Percentiles rank a stretch among this genome's conserved stretches.
Conservation (phyloP, 768 basidiomycete genomes). For the Mycena haematopus region DNA sequence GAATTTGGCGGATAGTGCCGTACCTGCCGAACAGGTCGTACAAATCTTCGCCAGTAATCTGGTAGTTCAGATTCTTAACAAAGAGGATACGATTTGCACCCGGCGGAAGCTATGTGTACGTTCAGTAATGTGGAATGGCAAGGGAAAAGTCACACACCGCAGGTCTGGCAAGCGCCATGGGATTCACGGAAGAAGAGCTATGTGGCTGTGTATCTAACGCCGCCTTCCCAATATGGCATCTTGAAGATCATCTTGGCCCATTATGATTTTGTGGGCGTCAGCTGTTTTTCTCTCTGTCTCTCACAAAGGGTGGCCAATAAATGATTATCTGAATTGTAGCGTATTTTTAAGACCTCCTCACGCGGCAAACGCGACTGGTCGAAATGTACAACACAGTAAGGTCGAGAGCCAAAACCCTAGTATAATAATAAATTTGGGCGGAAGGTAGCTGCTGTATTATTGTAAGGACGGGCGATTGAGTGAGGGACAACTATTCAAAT, state of each 20-base stretch:
- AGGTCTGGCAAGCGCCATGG: slow-evolving; percentile 74
- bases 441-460: too few relatives aligned
- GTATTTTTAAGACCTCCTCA: too few relatives aligned
- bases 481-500: not conserved
- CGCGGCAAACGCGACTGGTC: too few relatives aligned
- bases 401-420: too few relatives aligned
- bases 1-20: slow-evolving; percentile 94
- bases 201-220: slow-evolving; percentile 1
- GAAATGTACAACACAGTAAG: too few relatives aligned
- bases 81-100: slow-evolving; percentile 93
- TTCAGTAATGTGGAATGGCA: slow-evolving; percentile 6
- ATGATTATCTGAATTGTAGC: too few relatives aligned
- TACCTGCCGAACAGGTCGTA: slow-evolving; percentile 98
- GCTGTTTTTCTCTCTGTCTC: too few relatives aligned
- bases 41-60: slow-evolving; percentile 90
- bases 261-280: too few relatives aligned
- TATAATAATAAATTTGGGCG: too few relatives aligned
- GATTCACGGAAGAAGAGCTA: slow-evolving; percentile 1
- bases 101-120: slow-evolving; percentile 71
- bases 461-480: too few relatives aligned
- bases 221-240: slow-evolving; percentile 1
- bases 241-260: too few relatives aligned
- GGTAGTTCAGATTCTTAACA: slow-evolving; percentile 92
- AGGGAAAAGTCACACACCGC: slow-evolving; percentile 51
- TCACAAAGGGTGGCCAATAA: too few relatives aligned